Evolutionary conservation across 2,329 filamentous ascomycete species (phyloP), one percentile per base, ranked within the genome.

Genomic region (Didymella lethalis): DNA sequence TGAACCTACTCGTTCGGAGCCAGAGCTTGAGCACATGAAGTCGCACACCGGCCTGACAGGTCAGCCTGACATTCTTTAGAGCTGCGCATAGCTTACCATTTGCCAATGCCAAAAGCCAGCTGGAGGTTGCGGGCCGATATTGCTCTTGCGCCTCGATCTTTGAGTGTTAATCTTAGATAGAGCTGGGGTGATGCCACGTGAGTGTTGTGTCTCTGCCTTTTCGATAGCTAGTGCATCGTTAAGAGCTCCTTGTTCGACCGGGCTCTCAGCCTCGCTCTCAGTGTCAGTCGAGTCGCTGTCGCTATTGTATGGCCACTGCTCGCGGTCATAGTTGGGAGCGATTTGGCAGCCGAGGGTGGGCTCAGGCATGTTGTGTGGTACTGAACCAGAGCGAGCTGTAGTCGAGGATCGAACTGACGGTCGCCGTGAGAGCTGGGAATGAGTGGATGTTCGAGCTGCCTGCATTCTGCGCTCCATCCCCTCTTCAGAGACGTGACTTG

Each of bases 51-150:
- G 70, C 65, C 67, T 64, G 23, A 14, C 7, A 16, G 12, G 31
- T 59, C 18, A 59, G 56, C 41, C 11, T 23, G 32, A n/a, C 10
- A 5, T 18, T 20, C 11, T 34, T 0, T 10, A 16, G 8, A 12
- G 0, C 11, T 32, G 36, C 7, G 11, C 14, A 7, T 0, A 26
- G 40, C 59, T 47, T 51, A 68, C 67, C 68, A 74, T 74, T 20
- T 63, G 46, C 66, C 64, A 70, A 48, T 72, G 63, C 65, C 68
- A 74, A 47, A 74, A 74, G 12, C 70, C 66, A 12, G 65, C 71
- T 14, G 70, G 66, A 3, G 34, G 49, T 26, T 57, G 57, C 12
- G 60, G 57, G 16, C 32, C 50, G 29, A 59, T 59, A 40, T 62
- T 61, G 1, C 65, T 59, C 48, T 61, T 67, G 40, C 66, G 70